A percentile compares a stretch with the other conserved stretches of the same genome.
These are phyloP conservation scores for Sordariomycetes sp. DNA, from an alignment of 2,329 filamentous ascomycete genomes.

Conservation along the genomic window DNA sequence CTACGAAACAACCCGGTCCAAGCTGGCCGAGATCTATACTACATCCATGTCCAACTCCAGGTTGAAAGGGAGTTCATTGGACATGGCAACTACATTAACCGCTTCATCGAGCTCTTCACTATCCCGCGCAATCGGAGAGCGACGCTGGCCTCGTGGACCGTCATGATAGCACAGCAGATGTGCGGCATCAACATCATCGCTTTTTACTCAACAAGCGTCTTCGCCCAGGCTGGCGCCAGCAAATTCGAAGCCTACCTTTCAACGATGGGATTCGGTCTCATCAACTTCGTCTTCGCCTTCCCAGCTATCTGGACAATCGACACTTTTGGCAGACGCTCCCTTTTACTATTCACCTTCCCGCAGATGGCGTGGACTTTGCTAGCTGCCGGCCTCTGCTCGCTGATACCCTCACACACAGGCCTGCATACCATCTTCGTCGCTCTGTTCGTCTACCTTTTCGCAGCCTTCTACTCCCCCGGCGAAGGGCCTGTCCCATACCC, in stretches of 20 bases:
- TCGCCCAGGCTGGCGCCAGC: conserved; percentile 33
- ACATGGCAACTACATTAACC: conserved; percentile 18
- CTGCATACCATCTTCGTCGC: conserved; percentile 38
- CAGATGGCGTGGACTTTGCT: conserved; percentile 16
- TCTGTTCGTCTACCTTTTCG: conserved; percentile 53
- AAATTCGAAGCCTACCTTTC: conserved; percentile 31
- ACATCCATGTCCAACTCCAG: conserved; percentile 36
- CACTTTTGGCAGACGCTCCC: conserved; percentile 36
- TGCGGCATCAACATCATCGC: conserved; percentile 30
- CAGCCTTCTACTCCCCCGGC: conserved; percentile 50
- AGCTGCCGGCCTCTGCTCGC: conserved; percentile 21
- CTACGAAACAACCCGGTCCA: conserved; percentile 51
- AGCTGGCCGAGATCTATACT: conserved; percentile 54
- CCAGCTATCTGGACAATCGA: conserved; percentile 47
- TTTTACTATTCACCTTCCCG: conserved; percentile 23
- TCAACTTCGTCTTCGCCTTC: conserved; percentile 43
- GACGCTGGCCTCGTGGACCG: conserved; percentile 19
- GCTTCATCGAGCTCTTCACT: conserved; percentile 37
- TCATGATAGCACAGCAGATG: conserved; percentile 21
- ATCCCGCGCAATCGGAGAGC: conserved; percentile 36
- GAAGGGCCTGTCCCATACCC: conserved; percentile 50
- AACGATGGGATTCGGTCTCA: conserved; percentile 43
- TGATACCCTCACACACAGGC: conserved; percentile 17
- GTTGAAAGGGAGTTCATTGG: conserved; percentile 22
- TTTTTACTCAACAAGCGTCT: conserved; percentile 41